Base-by-base conservation (phyloP, 257 asterid species). In the Echium plantagineum region DNA sequence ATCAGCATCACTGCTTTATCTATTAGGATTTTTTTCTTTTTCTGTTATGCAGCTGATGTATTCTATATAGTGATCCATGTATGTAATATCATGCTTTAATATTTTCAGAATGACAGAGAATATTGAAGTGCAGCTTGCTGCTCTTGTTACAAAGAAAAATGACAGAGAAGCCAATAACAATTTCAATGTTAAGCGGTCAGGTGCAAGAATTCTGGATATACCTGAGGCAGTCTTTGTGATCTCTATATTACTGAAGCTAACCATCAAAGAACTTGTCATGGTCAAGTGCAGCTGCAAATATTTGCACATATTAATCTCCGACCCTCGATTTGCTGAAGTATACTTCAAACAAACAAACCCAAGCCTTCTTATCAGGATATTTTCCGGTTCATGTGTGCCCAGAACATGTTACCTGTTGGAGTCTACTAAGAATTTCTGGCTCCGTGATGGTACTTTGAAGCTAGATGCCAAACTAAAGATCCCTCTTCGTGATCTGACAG, bases 381-480 rank as follows among this genome's bases (percentile, higher is more conserved):
- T 66, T 32, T 58, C 52, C 9, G 52, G 26, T 4, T n/a, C 18
- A 5, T 30, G 54, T 66, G 64, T 66, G 16, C 58, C 64, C 19
- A 66, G 70, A 59, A 28, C 26, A 10, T 47, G 38, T 26, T 58
- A 65, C 53, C 46, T 24, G 18, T 21, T 58, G 32, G 58, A 65
- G 49, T 58, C 51, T 3, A 21, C 26, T 48, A 58, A 66, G 59
- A 31, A 22, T 5, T 51, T 54, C 21, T 21, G 24, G 30, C 47
- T 32, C 35, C 66, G 3, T 15, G 17, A 15, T 55, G 19, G 31
- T 49, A 51, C 22, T 51, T 56, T 59, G 60, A 59, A 47, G 54
- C 59, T 66, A n/a, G 62, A 66, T 57, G 49, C 46, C 54, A 66
- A 58, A 51, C 21, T 28, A 47, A 48, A 59, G 57, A 57, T 65